Evolutionary conservation across 2,329 filamentous ascomycete species (phyloP).

Genomic region (Elsinoe fawcettii): DNA sequence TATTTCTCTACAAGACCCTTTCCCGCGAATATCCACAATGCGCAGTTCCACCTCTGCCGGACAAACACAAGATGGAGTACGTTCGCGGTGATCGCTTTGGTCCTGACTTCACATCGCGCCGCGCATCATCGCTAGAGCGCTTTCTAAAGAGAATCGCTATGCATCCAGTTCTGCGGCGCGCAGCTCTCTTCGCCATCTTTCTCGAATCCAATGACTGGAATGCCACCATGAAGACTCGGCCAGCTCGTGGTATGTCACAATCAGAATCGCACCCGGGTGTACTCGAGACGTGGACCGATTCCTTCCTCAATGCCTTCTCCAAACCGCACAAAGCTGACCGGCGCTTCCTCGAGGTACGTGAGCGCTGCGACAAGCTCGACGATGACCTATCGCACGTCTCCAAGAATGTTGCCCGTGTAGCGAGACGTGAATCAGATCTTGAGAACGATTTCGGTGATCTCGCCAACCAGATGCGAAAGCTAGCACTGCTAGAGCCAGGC

Average conservation of each 20-base stretch:
- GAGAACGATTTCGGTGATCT: conserved; percentile 84
- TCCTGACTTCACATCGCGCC: conserved; percentile 78
- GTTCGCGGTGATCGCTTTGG: conserved; percentile 94
- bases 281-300: conserved; percentile 92
- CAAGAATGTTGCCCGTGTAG: conserved; percentile 88
- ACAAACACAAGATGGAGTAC: conserved; percentile 99
- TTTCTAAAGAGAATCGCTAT: conserved; percentile 81
- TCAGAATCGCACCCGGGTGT: conserved; percentile 46
- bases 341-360: conserved; percentile 87
- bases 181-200: conserved; percentile 76
- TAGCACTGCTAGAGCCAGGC: conserved; percentile 80
- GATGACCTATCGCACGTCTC: conserved; percentile 89
- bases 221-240: conserved; percentile 77
- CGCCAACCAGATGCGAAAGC: conserved; percentile 88
- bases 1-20: conserved; percentile 89
- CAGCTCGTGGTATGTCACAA: conserved; percentile 50
- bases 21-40: conserved; percentile 80
- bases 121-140: conserved; percentile 82
- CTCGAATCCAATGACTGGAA: conserved; percentile 96
- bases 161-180: conserved; percentile 80
- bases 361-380: conserved; percentile 86
- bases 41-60: conserved; percentile 87
- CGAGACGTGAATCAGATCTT: conserved; percentile 77
- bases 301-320: conserved; percentile 92
- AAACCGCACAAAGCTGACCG: conserved; percentile 94